Percentiles rank a stretch among this genome's conserved stretches.
Evolutionary conservation across 2,329 filamentous ascomycete species (phyloP).

Genomic region (Elsinoe fawcettii): DNA sequence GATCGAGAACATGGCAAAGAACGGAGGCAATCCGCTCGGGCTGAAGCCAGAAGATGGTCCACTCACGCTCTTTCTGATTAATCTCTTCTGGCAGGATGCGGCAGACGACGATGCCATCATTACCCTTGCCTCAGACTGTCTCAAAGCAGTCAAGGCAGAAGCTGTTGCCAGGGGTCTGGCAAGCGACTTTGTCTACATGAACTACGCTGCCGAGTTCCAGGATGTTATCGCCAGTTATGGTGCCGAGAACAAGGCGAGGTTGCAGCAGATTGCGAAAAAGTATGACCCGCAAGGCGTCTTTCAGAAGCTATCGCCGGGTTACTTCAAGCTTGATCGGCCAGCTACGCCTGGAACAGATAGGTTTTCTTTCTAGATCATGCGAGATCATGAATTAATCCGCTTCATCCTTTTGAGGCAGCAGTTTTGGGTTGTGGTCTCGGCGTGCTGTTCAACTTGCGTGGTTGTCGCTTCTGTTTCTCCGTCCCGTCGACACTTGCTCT

Average conservation of each 20-base stretch:
- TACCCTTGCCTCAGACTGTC: neutral
- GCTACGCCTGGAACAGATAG: neutral
- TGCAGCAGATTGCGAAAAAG: conserved; percentile 27
- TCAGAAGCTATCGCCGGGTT: conserved; percentile 30
- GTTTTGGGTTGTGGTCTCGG: neutral
- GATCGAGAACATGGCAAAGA: conserved; percentile 17
- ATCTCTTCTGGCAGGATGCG: neutral
- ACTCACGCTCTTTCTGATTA: neutral
- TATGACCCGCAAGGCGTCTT: conserved; percentile 33
- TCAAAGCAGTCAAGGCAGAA: conserved; percentile 1
- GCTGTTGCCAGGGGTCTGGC: conserved; percentile 14
- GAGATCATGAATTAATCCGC: neutral
- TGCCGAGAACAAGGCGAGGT: conserved; percentile 22
- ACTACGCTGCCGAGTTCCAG: conserved; percentile 32
- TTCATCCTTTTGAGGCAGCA: neutral
- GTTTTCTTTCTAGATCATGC: neutral
- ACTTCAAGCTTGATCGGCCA: conserved; percentile 27
- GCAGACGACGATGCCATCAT: neutral
- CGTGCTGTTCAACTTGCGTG: neutral
- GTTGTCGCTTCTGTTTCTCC: neutral
- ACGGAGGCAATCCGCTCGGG: conserved; percentile 6
- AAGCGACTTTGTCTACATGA: conserved; percentile 27
- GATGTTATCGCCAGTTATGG: conserved; percentile 31
- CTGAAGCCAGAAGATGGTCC: conserved; percentile 5
- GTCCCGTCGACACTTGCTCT: neutral